Evolutionary conservation across 306 rosid genomes (phyloP).

Genomic region (Cercis canadensis): DNA sequence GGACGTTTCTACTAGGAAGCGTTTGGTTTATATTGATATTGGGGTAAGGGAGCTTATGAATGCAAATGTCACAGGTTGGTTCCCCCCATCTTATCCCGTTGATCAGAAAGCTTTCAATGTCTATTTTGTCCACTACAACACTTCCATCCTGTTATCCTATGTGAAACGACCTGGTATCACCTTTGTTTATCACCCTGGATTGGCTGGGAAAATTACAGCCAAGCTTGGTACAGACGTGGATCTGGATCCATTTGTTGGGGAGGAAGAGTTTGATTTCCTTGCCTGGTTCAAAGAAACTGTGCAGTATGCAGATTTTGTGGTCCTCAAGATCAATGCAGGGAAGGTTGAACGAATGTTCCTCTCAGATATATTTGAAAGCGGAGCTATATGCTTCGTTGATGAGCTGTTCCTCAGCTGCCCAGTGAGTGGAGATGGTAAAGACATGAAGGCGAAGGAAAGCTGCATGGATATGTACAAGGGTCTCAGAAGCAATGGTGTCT

Average conservation of each 20-base stretch:
- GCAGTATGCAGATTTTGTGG: slow-evolving; percentile 69
- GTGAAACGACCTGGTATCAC: slow-evolving; percentile 76
- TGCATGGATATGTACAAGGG: slow-evolving; percentile 72
- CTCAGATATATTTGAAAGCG: slow-evolving; percentile 63
- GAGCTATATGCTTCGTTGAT: slow-evolving; percentile 76
- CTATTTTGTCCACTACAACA: slow-evolving; percentile 79
- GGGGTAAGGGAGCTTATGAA: slow-evolving; percentile 63
- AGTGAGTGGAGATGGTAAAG: slow-evolving; percentile 44
- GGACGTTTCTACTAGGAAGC: slow-evolving; percentile 55
- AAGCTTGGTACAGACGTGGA: slow-evolving; percentile 29
- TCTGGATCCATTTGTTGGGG: slow-evolving; percentile 61
- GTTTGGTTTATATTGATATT: slow-evolving; percentile 69
- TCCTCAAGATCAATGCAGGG: slow-evolving; percentile 86
- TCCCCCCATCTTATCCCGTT: slow-evolving; percentile 73
- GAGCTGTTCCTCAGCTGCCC: slow-evolving; percentile 83
- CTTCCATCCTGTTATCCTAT: slow-evolving; percentile 63
- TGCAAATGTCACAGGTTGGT: slow-evolving; percentile 56
- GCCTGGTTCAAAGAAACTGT: slow-evolving; percentile 89
- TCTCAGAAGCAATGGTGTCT: slow-evolving; percentile 77
- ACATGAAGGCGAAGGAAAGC: slow-evolving; percentile 38
- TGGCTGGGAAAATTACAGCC: slow-evolving; percentile 51
- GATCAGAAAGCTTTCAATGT: slow-evolving; percentile 61
- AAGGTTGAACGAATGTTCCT: slow-evolving; percentile 70
- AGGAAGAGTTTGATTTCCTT: slow-evolving; percentile 72
- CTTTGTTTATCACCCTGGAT: slow-evolving; percentile 86